Conservation (phyloP, 2,329 filamentous ascomycete species). For the Erysiphe neolycopersici region DNA sequence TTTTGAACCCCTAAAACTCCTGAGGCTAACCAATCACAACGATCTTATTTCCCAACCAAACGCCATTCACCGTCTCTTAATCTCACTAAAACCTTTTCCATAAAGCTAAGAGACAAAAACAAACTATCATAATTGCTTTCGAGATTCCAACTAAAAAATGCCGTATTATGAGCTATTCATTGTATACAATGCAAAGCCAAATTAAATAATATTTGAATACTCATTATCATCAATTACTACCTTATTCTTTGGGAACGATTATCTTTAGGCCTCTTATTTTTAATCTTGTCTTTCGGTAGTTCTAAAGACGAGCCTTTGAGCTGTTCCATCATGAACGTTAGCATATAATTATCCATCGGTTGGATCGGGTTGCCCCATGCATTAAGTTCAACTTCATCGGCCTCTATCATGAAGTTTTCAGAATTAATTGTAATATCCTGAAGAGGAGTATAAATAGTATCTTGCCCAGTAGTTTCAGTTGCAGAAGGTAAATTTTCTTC, state of each 20-base stretch:
- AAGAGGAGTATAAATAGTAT: slow-evolving; percentile 1
- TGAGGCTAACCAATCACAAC: too few species aligned
- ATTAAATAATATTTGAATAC: too few species aligned
- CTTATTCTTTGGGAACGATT: slow-evolving; percentile 10
- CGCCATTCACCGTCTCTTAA: too few species aligned
- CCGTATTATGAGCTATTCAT: too few species aligned
- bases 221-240: too few species aligned
- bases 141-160: too few species aligned
- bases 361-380: slow-evolving; percentile 29
- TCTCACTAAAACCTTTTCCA: too few species aligned
- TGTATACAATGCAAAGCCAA: too few species aligned
- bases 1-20: too few species aligned
- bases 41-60: too few species aligned
- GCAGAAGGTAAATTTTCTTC: slow-evolving; percentile 28
- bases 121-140: too few species aligned
- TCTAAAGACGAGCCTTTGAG: slow-evolving; percentile 32
- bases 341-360: slow-evolving; percentile 51
- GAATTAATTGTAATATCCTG: background rate
- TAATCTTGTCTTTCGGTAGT: slow-evolving; percentile 37
- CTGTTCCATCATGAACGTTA: slow-evolving; percentile 37
- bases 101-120: too few species aligned
- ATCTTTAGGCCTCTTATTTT: slow-evolving; percentile 21
- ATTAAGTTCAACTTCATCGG: slow-evolving; percentile 23
- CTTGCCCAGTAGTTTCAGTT: slow-evolving; percentile 9
- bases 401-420: slow-evolving; percentile 2